Percentiles rank a stretch among this genome's conserved stretches.
Evolutionary conservation across 108 stramenopile genomes (phyloP).

Genomic region (Nannochloropsis gaditana): DNA sequence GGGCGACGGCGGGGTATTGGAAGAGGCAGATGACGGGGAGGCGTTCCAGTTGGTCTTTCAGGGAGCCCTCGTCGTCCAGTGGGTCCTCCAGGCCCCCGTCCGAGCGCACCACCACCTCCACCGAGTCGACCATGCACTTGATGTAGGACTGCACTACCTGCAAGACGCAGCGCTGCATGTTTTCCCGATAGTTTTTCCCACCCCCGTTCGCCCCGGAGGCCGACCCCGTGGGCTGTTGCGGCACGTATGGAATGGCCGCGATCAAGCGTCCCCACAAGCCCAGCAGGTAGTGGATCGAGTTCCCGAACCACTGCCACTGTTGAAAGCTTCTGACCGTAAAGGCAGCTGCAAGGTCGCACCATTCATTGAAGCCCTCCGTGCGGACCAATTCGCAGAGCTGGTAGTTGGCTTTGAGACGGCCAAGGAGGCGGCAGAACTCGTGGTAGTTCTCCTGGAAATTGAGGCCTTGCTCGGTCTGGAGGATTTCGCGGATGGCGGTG

Average conservation of each 20-base stretch:
- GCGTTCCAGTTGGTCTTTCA: conserved; percentile 89
- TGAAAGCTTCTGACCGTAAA: conserved; percentile 85
- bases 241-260: conserved; percentile 93
- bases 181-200: conserved; percentile 21
- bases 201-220: conserved; percentile 75
- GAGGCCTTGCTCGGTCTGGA: conserved; percentile 81
- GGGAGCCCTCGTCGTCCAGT: conserved; percentile 83
- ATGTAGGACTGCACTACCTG: conserved; percentile 81
- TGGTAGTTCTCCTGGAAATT: conserved; percentile 94
- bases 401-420: conserved; percentile 92
- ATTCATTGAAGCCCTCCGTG: conserved; percentile 83
- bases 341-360: conserved; percentile 77
- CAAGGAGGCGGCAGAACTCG: conserved; percentile 91
- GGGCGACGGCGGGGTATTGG: conserved; percentile 73
- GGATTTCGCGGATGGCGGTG: conserved; percentile 73
- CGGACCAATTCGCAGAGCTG: conserved; percentile 91
- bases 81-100: conserved; percentile 85
- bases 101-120: conserved; percentile 71
- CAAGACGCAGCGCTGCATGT: conserved; percentile 66
- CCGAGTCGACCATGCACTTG: conserved; percentile 85
- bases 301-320: conserved; percentile 91
- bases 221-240: conserved; percentile 75
- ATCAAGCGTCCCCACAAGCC: conserved; percentile 91
- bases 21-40: conserved; percentile 87
- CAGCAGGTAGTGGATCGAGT: conserved; percentile 91